Conservation (phyloP, 352 stramenopile genomes). For the Globisporangium radiosum region DNA sequence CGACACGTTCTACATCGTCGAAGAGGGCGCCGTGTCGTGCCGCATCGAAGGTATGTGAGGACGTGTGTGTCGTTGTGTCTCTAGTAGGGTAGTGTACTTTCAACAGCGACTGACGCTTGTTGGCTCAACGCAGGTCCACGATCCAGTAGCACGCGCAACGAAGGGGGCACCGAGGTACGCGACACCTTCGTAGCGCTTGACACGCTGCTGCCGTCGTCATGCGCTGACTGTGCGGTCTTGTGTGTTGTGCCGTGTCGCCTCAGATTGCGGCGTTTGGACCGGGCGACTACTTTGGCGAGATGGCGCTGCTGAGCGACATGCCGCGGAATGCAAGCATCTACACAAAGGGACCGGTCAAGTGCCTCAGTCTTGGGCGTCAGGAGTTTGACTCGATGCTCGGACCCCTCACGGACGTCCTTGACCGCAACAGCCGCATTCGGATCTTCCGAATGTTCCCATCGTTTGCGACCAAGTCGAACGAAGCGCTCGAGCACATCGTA, state of each 20-base stretch:
- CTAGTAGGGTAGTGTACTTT: too few relatives aligned
- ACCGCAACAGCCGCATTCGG: conserved; percentile 63
- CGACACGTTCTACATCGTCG: conserved; percentile 81
- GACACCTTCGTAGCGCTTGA: not conserved
- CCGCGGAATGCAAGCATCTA: conserved; percentile 70
- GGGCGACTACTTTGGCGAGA: conserved; percentile 90
- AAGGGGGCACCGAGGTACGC: conserved; percentile 5
- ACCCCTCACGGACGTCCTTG: conserved; percentile 63
- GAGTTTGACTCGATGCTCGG: conserved; percentile 79
- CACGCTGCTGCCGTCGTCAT: too few relatives aligned
- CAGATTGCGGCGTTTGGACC: conserved; percentile 53
- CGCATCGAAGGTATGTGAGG: conserved; percentile 32
- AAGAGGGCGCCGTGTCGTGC: conserved; percentile 59
- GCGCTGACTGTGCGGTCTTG: too few relatives aligned
- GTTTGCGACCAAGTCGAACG: conserved; percentile 48
- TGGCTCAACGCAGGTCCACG: not conserved
- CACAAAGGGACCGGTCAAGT: conserved; percentile 60
- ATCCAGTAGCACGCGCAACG: not conserved
- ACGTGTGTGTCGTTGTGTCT: too few relatives aligned
- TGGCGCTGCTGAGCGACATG: conserved; percentile 87
- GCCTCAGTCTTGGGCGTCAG: conserved; percentile 52
- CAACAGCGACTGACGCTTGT: too few relatives aligned
- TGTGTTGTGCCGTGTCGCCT: too few relatives aligned
- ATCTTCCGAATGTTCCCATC: conserved; percentile 52
- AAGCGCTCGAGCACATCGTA: conserved; percentile 63